Evolutionary conservation across 441 rosid genomes (phyloP), one percentile per base, ranked within the genome.

Genomic region (Kokia cookei): DNA sequence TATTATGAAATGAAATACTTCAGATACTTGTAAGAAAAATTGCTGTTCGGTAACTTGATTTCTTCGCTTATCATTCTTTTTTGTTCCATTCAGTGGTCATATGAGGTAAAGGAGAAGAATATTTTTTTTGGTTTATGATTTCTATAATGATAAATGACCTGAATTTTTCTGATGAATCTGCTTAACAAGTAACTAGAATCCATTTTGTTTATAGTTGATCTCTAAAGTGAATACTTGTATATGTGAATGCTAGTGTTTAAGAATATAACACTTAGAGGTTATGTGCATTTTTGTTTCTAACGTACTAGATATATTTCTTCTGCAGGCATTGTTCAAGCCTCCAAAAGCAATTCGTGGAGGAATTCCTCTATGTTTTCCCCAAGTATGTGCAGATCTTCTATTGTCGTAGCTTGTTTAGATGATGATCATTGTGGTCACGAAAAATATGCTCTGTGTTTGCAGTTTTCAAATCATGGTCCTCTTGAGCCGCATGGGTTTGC

Each of bases 401-500:
- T 60, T 42, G 45, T 79, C 64, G 73, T 75, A 69, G 61, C 62
- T 73, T 65, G 14, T 67, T 78, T 64, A 76, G 63, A 50, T 64
- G 40, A 26, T 73, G 47, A 71, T 77, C 59, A 58, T 68, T 47
- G 15, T 71, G 75, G n/a, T 71, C 22, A 32, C 59, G n/a, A 13
- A 26, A 15, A 59, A 58, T 15, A 24, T 71, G 43, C 65, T 75
- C 64, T 61, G 8, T 74, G 51, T 80, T 40, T 81, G 85, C 92
- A 93, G 99, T 93, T 92, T 85, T 86, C 91, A 19, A 89, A 80
- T 78, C 81, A 79, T 72, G 98, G 96, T 75, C 50, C 89, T 72
- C 85, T 91, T 40, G 97, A 92, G 83, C 80, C 74, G 65, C 97
- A 92, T 89, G 99, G 99, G 65, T 96, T 96, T 84, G 97, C 97